Evolutionary conservation across 257 asterid species (phyloP), one percentile per base, ranked within the genome.

Genomic region (Oldenlandia corymbosa): DNA sequence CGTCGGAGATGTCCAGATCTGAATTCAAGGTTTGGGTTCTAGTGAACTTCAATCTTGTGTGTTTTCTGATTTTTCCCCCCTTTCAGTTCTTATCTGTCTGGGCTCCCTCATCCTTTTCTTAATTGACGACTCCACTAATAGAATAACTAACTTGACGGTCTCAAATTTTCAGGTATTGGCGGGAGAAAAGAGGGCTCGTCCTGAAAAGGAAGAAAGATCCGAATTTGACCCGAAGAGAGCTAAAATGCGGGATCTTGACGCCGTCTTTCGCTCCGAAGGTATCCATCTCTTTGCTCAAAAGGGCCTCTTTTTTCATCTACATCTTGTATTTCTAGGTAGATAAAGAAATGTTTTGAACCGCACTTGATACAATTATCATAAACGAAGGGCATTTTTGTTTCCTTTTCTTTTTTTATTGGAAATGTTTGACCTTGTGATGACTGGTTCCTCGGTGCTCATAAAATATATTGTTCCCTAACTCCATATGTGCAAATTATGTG

Each of bases 171-270:
- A 81, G 86, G 73, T 41, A 8, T 68, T 65, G 67, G 63, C 47
- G 58, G 74, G 78, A 42, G 71, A 71, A 58, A 78, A 75, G 45
- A 67, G 83, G 67, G 60, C 52, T 26, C 21, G 61, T 17, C 65
- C 27, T 17, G 75, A 65, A 30, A 49, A 54, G 70, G 86, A 60
- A 60, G 83, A 60, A 62, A 73, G 73, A 59, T 47, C 70, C 18
- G 75, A 73, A 49, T 60, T 67, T 60, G 47, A 51, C 31, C 70
- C 63, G 32, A 77, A 73, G 64, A 74, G 72, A 49, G 65, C 64
- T 67, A 78, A 72, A 75, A 64, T 60, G 76, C 57, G 73, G 65
- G 79, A 70, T 71, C 83, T 78, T 75, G 76, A 67, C 48, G 67
- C 80, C 13, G 77, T 71, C 5, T 36, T 73, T 60, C 74, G 54